These are phyloP conservation scores for Tephrocybe sp. DNA, from an alignment of 768 basidiomycete species.

Conservation along the genomic window DNA sequence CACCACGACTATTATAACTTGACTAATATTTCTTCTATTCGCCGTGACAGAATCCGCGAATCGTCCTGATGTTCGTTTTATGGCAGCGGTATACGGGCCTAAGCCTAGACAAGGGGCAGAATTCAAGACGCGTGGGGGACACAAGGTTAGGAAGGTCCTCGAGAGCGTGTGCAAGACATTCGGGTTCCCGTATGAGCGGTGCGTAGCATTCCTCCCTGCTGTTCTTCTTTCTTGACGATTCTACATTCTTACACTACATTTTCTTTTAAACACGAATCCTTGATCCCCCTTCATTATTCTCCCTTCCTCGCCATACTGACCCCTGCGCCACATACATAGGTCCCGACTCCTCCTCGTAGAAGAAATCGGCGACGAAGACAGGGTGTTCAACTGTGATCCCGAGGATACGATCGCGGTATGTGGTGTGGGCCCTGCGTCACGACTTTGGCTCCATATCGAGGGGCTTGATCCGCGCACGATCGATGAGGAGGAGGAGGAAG, in stretches of 20 bases:
- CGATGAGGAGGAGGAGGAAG: not conserved
- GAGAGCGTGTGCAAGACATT: conserved; percentile 41
- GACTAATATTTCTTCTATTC: no score
- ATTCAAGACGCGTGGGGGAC: conserved; percentile 45
- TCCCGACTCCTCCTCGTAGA: conserved; percentile 13
- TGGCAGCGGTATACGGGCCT: conserved; percentile 26
- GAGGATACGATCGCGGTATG: conserved; percentile 15
- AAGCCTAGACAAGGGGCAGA: conserved; percentile 21
- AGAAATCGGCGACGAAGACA: not conserved
- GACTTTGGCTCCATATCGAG: conserved; percentile 9
- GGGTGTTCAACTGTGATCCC: conserved; percentile 6
- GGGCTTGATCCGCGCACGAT: not conserved
- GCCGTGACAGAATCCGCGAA: not conserved
- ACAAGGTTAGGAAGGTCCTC: conserved; percentile 40
- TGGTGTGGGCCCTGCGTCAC: conserved; percentile 3
- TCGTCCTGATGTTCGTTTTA: conserved; percentile 24
- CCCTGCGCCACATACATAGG: not conserved
- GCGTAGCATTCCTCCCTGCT: no score
- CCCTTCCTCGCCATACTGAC: not conserved
- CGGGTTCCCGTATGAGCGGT: conserved; percentile 29
- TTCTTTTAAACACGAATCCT: not conserved
- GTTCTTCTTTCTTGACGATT: no score
- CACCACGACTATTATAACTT: no score
- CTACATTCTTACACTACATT: not conserved
- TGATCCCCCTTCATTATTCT: not conserved